Evolutionary conservation across 129 eudicot species (phyloP), one percentile per base, ranked within the genome.

Genomic region (Deinandra increscens): DNA sequence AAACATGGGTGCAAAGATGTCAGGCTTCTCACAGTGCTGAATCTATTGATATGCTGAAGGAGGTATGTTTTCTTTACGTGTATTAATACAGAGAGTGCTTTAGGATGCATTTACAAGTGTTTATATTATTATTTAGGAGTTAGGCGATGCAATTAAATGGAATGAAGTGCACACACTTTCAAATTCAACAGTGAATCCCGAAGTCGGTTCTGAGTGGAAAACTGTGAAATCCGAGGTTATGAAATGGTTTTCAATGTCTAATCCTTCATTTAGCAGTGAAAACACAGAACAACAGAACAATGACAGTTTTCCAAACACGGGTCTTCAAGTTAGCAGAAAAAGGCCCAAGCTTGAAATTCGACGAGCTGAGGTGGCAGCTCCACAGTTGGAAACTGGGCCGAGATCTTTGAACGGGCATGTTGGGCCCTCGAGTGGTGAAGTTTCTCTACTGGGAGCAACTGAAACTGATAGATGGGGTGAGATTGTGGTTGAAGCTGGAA

Each of bases 331-430:
- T 60, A 81, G 83, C 86, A 55, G 88, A 26, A 93, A 89, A 81
- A 87, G 99, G 72, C 84, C 99, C 44, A 93, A 93, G 78, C 95
- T 93, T 42, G 99, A 89, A 81, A 79, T 93, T 55, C 97, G 99
- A 61, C 92, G 97, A 51, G 98, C 96, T 18, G 98, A 92, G 74
- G 58, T 81, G 58, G 82, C 86, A 75, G 65, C 84, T 9, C 67
- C 84, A 23, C 86, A 53, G 29, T 61, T 67, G 64, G 96, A 85
- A 66, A 43, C 71, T 56, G 80, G 68, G 51, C 49, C 85, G 19
- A 67, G 68, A 14, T 80, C 85, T 73, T 76, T 89, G 26, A 73
- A 72, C 11, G 84, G 85, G 19, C 69, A 77, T 58, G 36, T 78
- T 18, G 79, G 46, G 62, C 54, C 63, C 38, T 29, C 71, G 3